Evolutionary conservation across 2,329 filamentous ascomycete genomes (phyloP), one percentile per base, ranked within the genome.

Genomic region (Ophiostoma pallidulum): DNA sequence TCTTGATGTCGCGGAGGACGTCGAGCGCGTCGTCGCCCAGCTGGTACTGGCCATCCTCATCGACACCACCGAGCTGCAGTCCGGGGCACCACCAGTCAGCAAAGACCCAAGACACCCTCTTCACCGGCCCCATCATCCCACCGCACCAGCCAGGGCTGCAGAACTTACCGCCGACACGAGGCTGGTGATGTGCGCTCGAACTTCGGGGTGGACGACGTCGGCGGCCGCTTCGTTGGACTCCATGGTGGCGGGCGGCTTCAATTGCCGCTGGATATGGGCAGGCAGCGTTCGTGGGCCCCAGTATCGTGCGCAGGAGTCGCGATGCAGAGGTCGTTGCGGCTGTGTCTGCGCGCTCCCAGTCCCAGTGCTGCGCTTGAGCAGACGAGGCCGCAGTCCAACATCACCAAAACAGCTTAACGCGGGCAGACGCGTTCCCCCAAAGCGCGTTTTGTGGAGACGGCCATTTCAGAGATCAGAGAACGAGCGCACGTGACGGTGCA

Each of bases 11-110:
- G 53, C 91, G 89, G 49, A 98, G 73, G 60, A 90, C 92, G 49
- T 92, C 86, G 51, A 94, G 72, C 12, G 90, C 91, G 62, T 96
- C 91, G 65, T 97, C 91, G 65, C 92, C 92, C 31, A 97, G 80
- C 37, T 87, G 76, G 64, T 98, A 98, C 60, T 76, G 76, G 48
- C 86, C 86, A 60, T 89, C 82, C 58, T 91, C 82, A 56, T 87
- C 84, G 44, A 80, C 73, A 57, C 90, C 91, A 68, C 90, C 91
- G 54, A 96, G 81, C 88, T 95, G 63, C 37, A 39, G 22, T 48
- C 53, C 7, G 51, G n/a, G n/a, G 48, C 46, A 45, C 47, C 29
- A 29, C 3, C 4, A 14, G 26, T n/a, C 42, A 38, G 31, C 14
- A 20, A 33, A 16, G 8, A 5, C 8, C 16, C 43, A n/a, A 36